Evolutionary conservation across 2,329 filamentous ascomycete species (phyloP), one percentile per base, ranked within the genome.

Genomic region (Gliomastix tumulicola): DNA sequence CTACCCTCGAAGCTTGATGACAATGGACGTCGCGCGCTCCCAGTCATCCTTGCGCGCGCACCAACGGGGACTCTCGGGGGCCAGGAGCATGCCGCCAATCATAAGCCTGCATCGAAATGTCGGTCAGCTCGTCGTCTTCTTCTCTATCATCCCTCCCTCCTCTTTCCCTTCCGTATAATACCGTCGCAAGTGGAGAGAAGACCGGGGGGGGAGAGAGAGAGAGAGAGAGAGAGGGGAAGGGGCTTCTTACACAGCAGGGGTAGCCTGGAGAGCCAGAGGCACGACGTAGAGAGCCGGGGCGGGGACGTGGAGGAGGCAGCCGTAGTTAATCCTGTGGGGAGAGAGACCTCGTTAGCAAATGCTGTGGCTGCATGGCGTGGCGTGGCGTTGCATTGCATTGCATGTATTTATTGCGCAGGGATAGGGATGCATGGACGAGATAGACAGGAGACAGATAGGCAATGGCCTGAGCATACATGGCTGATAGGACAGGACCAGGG

Each of bases 41-140:
- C 79, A 84, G 44, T 79, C 69, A 47, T 84, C 79, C 47, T 76
- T 69, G 45, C 77, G 75, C 18, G 80, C 82, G 18, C 82, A 70
- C 73, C 76, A 85, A 45, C 82, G 71, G 12, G 81, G 80, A 7
- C 76, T 65, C 44, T 73, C 69, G 10, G 66, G 66, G 49, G 78
- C 81, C 35, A 80, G 54, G 3, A 74, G 50, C 68, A 86, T 82
- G 44, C 76, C 75, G 13, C 63, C 21, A 21, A 81, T 62, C 12
- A 86, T 65, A 21, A 77, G 42, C 8, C 59, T 64, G 20, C 3
- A 30, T n/a, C n/a, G 10, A 9, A 17, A 17, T 4, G 21, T 46
- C 17, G 10, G 8, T 19, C 8, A 13, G 13, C n/a, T 6, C 9
- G n/a, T 30, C 33, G 28, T 7, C 22, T 18, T 15, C 3, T 12